These are phyloP conservation scores for Tetragonia tetragonoides DNA, from an alignment of 148 eudicot genomes.

Conservation along the genomic window DNA sequence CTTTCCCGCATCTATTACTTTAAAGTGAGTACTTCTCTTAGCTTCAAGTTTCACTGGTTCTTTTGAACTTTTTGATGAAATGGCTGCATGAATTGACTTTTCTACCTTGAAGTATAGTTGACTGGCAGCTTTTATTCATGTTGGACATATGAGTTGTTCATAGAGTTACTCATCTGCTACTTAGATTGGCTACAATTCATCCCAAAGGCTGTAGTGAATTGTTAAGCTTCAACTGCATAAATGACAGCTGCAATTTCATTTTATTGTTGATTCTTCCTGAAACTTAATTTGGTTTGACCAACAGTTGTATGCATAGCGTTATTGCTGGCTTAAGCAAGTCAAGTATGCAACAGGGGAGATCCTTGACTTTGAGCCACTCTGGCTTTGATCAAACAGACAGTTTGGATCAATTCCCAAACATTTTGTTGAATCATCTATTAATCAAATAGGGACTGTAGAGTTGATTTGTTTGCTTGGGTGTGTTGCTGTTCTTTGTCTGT, in stretches of 20 bases:
- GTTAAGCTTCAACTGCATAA: too few relatives aligned
- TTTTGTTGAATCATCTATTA: neutral
- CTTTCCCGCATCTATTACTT: slow-evolving; percentile 58
- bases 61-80: neutral
- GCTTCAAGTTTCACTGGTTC: neutral
- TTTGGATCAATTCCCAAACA: neutral
- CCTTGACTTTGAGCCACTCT: neutral
- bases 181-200: too few relatives aligned
- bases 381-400: neutral
- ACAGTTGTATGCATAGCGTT: neutral
- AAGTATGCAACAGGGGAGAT: neutral
- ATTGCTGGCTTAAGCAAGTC: neutral
- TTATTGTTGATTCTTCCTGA: neutral
- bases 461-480: neutral
- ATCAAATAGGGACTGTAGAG: neutral
- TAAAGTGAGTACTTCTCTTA: slow-evolving; percentile 32
- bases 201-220: too few relatives aligned
- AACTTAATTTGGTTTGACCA: neutral
- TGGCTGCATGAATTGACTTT: neutral
- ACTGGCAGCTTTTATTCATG: neutral
- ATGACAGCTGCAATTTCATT: too few relatives aligned
- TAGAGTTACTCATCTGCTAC: too few relatives aligned
- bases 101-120: too few relatives aligned
- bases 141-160: neutral
- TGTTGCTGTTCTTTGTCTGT: neutral